A percentile compares a stretch with the other conserved stretches of the same genome.
These are phyloP conservation scores for Candida sphagnicola DNA, from an alignment of 805 yeast species.

Conservation along the genomic window DNA sequence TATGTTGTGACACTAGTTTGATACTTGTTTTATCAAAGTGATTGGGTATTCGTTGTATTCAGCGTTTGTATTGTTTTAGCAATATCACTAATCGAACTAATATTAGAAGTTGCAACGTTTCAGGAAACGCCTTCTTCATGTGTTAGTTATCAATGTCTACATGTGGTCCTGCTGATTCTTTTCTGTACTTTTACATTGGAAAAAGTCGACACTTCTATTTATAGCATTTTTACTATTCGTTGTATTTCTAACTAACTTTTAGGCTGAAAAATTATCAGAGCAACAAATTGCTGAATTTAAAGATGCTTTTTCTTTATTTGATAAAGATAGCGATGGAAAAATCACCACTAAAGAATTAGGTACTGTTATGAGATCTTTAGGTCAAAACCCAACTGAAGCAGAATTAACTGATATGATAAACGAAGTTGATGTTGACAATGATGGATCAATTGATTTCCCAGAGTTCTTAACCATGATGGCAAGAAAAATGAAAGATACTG, in stretches of 20 bases:
- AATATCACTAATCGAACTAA: too few relatives aligned
- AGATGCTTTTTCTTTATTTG: slow-evolving; percentile 96
- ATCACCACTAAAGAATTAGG: slow-evolving; percentile 95
- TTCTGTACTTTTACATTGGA: too few relatives aligned
- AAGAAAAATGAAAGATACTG: slow-evolving; percentile 88
- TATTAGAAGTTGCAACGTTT: too few relatives aligned
- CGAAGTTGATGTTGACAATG: slow-evolving; percentile 94
- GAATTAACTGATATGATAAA: slow-evolving; percentile 96
- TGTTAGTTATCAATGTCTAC: too few relatives aligned
- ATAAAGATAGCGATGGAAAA: slow-evolving; percentile 95
- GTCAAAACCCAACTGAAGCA: slow-evolving; percentile 94
- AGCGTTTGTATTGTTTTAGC: too few relatives aligned
- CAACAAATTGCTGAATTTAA: slow-evolving; percentile 96
- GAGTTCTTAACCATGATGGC: slow-evolving; percentile 45
- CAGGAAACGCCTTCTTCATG: too few relatives aligned
- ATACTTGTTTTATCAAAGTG: too few relatives aligned
- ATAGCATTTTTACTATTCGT: too few relatives aligned
- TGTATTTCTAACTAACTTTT: slow-evolving; percentile 18
- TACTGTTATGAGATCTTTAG: slow-evolving; percentile 98
- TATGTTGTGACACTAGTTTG: too few relatives aligned
- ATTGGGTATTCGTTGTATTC: too few relatives aligned
- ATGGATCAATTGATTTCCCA: slow-evolving; percentile 60
- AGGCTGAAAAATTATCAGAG: slow-evolving; percentile 89
- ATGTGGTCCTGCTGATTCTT: too few relatives aligned
- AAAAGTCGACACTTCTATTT: too few relatives aligned